These are phyloP conservation scores for Claviceps sp. DNA, from an alignment of 2,329 filamentous ascomycete species.

Conservation along the genomic window DNA sequence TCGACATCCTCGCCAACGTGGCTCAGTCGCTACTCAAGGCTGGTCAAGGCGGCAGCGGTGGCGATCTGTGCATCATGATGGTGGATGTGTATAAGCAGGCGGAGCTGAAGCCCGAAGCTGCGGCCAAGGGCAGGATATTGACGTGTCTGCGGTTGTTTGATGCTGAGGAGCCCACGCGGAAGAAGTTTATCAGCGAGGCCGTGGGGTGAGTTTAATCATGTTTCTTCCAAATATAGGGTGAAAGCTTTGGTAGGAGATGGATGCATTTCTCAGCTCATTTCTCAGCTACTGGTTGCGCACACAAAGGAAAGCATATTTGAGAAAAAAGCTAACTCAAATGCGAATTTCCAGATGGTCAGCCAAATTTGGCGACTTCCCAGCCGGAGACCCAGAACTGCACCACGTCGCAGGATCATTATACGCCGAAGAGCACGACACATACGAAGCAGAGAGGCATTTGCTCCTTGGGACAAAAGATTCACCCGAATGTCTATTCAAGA, in stretches of 20 bases:
- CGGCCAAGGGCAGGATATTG: constrained; percentile 60
- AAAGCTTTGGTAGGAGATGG: too few species aligned
- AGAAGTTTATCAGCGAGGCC: constrained; percentile 81
- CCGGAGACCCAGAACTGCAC: constrained; percentile 87
- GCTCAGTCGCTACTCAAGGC: constrained; percentile 77
- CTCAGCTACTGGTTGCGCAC: background rate
- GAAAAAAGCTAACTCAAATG: constrained; percentile 6
- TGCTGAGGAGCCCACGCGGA: constrained; percentile 73
- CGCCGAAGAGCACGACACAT: constrained; percentile 83
- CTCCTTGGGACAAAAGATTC: constrained; percentile 82
- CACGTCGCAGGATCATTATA: constrained; percentile 80
- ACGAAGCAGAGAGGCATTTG: constrained; percentile 87
- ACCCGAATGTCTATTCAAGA: constrained; percentile 59
- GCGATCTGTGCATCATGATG: constrained; percentile 76
- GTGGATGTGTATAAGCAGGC: constrained; percentile 86
- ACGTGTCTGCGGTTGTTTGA: constrained; percentile 71
- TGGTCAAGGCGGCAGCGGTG: constrained; percentile 85
- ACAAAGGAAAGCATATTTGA: background rate
- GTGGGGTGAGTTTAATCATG: constrained; percentile 43
- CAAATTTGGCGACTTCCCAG: constrained; percentile 73
- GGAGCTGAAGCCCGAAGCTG: constrained; percentile 62
- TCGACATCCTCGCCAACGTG: constrained; percentile 75
- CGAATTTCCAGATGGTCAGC: constrained; percentile 53
- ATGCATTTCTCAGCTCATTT: too few species aligned
- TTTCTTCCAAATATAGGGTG: too few species aligned